Percentiles rank a stretch among this genome's conserved stretches.
These are phyloP conservation scores for Trichocladium antarcticum DNA, from an alignment of 495 filamentous ascomycete genomes.

Conservation along the genomic window DNA sequence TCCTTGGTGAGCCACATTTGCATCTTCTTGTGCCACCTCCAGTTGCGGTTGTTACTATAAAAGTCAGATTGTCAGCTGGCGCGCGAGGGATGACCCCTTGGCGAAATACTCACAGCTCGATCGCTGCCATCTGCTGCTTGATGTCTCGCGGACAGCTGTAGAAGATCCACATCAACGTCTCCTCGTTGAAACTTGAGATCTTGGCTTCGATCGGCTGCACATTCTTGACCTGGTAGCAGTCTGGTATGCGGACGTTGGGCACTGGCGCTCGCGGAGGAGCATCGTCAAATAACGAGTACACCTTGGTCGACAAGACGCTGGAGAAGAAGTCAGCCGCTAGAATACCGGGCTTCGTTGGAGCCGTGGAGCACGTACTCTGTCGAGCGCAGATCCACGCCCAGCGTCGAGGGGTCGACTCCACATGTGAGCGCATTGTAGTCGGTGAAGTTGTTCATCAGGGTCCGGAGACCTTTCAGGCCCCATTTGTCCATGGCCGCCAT, in stretches of 20 bases:
- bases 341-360: too few relatives aligned
- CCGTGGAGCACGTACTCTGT: slow-evolving; percentile 49
- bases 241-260: slow-evolving; percentile 66
- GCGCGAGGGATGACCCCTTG: not conserved
- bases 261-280: slow-evolving; percentile 58
- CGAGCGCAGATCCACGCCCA: slow-evolving; percentile 72
- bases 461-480: slow-evolving; percentile 66
- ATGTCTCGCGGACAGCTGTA: slow-evolving; percentile 78
- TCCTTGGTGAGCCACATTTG: slow-evolving; percentile 89
- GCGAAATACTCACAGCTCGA: slow-evolving; percentile 53
- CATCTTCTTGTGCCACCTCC: slow-evolving; percentile 85
- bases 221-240: slow-evolving; percentile 80
- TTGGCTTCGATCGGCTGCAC: slow-evolving; percentile 69
- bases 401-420: slow-evolving; percentile 64
- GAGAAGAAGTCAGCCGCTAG: slow-evolving; percentile 5
- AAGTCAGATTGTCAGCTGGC: slow-evolving; percentile 9
- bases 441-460: slow-evolving; percentile 66
- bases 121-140: slow-evolving; percentile 72
- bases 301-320: slow-evolving; percentile 35
- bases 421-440: slow-evolving; percentile 64
- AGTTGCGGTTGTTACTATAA: slow-evolving; percentile 53
- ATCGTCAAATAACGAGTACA: slow-evolving; percentile 59
- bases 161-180: slow-evolving; percentile 91
- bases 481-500: slow-evolving; percentile 75
- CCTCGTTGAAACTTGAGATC: slow-evolving; percentile 73